Conservation (phyloP, 306 rosid genomes). For the Quercus engelmannii region DNA sequence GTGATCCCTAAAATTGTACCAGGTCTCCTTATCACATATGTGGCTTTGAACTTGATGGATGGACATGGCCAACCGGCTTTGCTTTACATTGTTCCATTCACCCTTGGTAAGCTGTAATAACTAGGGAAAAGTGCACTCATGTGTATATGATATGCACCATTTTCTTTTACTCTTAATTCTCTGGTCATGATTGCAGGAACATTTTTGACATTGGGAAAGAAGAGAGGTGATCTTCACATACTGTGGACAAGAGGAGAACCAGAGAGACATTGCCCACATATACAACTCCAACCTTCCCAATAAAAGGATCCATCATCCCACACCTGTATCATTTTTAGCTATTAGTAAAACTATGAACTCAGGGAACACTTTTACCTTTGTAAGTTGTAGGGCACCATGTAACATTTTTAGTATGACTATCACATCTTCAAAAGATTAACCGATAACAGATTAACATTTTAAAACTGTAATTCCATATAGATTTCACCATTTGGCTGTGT, state of each 20-base stretch:
- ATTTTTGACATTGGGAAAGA: constrained; percentile 82
- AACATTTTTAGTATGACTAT: constrained; percentile 25
- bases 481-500: neutral
- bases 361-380: neutral
- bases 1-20: constrained; percentile 10
- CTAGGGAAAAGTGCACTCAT: neutral
- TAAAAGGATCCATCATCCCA: constrained; percentile 33
- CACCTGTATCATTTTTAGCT: constrained; percentile 16
- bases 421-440: neutral
- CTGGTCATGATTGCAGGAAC: constrained; percentile 58
- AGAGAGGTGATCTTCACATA: constrained; percentile 81
- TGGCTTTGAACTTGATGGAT: constrained; percentile 98
- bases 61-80: constrained; percentile 99
- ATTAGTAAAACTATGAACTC: constrained; percentile 25
- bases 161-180: constrained; percentile 9
- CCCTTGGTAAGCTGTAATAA: constrained; percentile 59
- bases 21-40: constrained; percentile 92
- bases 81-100: constrained; percentile 94
- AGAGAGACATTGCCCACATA: constrained; percentile 78
- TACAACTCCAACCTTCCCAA: constrained; percentile 48
- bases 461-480: neutral
- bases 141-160: neutral
- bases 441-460: neutral
- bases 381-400: constrained; percentile 36
- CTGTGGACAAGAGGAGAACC: constrained; percentile 97